A percentile compares a stretch with the other conserved stretches of the same genome.
phyloP scores from a whole-genome alignment of 805 yeast species.

The Brettanomyces custersianus region DNA sequence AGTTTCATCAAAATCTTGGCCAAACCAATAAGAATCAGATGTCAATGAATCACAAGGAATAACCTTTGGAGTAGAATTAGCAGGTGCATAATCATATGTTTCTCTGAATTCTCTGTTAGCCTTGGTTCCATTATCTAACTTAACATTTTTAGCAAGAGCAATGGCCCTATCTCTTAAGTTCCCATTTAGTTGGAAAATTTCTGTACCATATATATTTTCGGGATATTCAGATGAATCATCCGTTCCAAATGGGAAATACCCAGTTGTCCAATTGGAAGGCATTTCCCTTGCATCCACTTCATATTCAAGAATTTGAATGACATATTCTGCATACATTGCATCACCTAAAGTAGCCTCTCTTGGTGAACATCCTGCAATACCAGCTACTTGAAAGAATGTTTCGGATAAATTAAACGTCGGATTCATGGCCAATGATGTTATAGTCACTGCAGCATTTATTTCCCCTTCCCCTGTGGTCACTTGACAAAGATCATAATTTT shows the following conservation, averaged over 20 bases:
- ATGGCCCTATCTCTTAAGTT: slow-evolving; percentile 50
- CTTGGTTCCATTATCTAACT: slow-evolving; percentile 36
- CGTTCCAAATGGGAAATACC: slow-evolving; percentile 50
- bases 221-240: slow-evolving; percentile 43
- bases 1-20: slow-evolving; percentile 40
- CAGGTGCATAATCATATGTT: slow-evolving; percentile 41
- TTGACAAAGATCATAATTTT: slow-evolving; percentile 46
- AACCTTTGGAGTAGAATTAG: slow-evolving; percentile 36
- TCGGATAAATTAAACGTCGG: slow-evolving; percentile 49
- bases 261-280: slow-evolving; percentile 48
- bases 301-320: slow-evolving; percentile 54
- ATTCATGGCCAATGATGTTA: slow-evolving; percentile 43
- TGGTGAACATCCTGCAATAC: slow-evolving; percentile 62
- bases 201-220: slow-evolving; percentile 49
- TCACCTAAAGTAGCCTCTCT: slow-evolving; percentile 46
- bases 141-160: slow-evolving; percentile 37
- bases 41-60: slow-evolving; percentile 52
- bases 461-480: slow-evolving; percentile 65
- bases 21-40: slow-evolving; percentile 52
- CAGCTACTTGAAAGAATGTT: slow-evolving; percentile 55
- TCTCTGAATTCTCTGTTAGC: slow-evolving; percentile 37
- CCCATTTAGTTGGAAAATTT: slow-evolving; percentile 54
- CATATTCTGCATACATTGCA: slow-evolving; percentile 50
- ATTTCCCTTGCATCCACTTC: slow-evolving; percentile 45
- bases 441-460: slow-evolving; percentile 53